Conservation (phyloP, 1,284 basidiomycete species). For the Ustilago shanxiensis region DNA sequence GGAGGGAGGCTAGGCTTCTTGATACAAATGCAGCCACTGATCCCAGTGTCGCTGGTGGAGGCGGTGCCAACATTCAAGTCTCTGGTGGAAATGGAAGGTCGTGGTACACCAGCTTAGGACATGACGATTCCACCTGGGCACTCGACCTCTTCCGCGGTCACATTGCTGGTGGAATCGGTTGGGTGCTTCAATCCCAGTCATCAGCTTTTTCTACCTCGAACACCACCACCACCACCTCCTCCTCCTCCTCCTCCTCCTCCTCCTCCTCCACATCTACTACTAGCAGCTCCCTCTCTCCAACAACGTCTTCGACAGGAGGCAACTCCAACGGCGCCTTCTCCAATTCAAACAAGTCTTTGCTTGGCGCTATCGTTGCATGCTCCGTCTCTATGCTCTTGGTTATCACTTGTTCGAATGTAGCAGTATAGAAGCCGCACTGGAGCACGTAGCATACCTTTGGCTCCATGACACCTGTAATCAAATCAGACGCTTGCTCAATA, state of each 20-base stretch:
- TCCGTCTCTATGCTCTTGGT: neutral
- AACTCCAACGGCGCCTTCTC: neutral
- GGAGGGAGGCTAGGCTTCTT: slow-evolving; percentile 76
- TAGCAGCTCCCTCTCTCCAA: neutral
- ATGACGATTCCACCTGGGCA: slow-evolving; percentile 77
- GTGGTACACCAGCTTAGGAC: slow-evolving; percentile 84
- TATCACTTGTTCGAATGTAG: neutral
- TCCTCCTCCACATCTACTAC: neutral
- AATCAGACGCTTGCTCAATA: neutral
- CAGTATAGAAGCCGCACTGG: neutral
- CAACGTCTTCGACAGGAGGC: neutral
- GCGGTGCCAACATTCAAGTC: slow-evolving; percentile 39
- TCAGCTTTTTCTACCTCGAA: slow-evolving; percentile 4
- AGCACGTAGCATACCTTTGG: neutral
- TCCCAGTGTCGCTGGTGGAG: slow-evolving; percentile 39
- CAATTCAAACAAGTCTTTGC: neutral
- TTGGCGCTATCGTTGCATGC: neutral
- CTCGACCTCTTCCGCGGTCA: slow-evolving; percentile 78
- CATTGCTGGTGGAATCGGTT: slow-evolving; percentile 80
- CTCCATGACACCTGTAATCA: neutral
- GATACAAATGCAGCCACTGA: slow-evolving; percentile 27
- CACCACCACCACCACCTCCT: slow-evolving; percentile 3
- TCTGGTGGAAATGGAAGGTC: slow-evolving; percentile 76
- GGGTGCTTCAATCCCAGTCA: slow-evolving; percentile 75
- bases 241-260: neutral